Percentiles rank a stretch among this genome's conserved stretches.
Conservation (phyloP, 768 basidiomycete species). For the Pleurotus sapidus region DNA sequence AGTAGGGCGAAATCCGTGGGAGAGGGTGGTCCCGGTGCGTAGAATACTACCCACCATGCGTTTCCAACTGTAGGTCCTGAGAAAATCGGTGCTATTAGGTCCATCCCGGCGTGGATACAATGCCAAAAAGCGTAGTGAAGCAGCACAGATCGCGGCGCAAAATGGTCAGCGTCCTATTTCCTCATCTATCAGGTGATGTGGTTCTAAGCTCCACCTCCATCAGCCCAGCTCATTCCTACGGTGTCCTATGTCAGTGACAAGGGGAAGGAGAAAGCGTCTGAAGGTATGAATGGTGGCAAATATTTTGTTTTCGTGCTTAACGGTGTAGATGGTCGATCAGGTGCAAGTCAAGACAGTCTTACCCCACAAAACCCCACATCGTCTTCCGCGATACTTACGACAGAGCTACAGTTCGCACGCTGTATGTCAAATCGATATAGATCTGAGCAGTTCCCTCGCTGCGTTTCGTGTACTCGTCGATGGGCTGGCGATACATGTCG, state of each 20-base stretch:
- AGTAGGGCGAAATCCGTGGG: constrained; percentile 29
- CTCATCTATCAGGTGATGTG: not conserved
- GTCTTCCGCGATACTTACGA: constrained; percentile 36
- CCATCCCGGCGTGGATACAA: constrained; percentile 66
- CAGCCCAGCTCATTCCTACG: constrained; percentile 45
- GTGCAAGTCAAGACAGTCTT: constrained; percentile 2
- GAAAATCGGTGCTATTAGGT: constrained; percentile 18
- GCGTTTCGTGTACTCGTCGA: constrained; percentile 80
- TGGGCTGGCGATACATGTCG: constrained; percentile 89
- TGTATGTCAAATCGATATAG: constrained; percentile 85
- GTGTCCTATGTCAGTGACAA: constrained; percentile 43
- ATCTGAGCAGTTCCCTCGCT: constrained; percentile 70
- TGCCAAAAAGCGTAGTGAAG: constrained; percentile 71
- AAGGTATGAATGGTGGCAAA: constrained; percentile 26
- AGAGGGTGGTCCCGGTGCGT: constrained; percentile 20
- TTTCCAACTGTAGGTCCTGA: not conserved
- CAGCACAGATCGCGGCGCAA: constrained; percentile 55
- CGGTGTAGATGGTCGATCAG: constrained; percentile 4
- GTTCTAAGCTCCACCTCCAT: constrained; percentile 11
- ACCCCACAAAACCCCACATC: constrained; percentile 17
- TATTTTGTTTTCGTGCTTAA: not conserved
- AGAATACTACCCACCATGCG: constrained; percentile 18
- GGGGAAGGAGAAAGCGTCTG: constrained; percentile 41
- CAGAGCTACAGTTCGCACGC: constrained; percentile 74
- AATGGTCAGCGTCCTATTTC: constrained; percentile 9